Conservation (phyloP, 441 rosid genomes). For the Syzygium syzygioides region DNA sequence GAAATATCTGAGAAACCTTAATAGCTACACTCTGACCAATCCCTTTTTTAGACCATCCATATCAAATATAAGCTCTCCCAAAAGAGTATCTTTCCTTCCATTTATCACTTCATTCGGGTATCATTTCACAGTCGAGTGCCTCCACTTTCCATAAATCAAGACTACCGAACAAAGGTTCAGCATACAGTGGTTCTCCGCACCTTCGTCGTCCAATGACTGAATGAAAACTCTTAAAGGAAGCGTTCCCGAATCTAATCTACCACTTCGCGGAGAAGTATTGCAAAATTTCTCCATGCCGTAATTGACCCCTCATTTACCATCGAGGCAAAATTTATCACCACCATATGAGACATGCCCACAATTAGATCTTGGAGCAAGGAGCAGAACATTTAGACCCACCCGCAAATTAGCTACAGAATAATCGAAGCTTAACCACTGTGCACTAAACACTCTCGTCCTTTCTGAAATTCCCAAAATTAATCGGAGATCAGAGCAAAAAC, state of each 20-base stretch:
- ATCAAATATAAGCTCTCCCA: background rate
- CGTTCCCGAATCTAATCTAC: background rate
- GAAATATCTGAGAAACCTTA: background rate
- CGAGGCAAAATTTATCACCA: background rate
- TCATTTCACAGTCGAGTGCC: background rate
- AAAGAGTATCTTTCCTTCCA: background rate
- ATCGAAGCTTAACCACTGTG: background rate
- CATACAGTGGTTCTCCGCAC: background rate
- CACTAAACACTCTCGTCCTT: background rate
- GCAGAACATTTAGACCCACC: background rate
- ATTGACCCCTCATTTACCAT: background rate
- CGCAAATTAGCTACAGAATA: background rate
- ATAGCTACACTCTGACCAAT: background rate
- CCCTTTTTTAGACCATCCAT: background rate
- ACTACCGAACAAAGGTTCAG: background rate
- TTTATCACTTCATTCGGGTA: background rate
- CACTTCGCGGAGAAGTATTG: background rate
- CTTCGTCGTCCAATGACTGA: background rate
- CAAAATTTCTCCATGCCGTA: background rate
- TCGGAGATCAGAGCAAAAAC: background rate
- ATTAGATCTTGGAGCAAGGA: background rate
- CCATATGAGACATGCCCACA: background rate
- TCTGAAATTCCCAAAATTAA: background rate
- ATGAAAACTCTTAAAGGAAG: background rate
- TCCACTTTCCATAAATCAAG: background rate